Conservation (phyloP, 1,284 basidiomycete genomes). For the Heterobasidion occidentale region DNA sequence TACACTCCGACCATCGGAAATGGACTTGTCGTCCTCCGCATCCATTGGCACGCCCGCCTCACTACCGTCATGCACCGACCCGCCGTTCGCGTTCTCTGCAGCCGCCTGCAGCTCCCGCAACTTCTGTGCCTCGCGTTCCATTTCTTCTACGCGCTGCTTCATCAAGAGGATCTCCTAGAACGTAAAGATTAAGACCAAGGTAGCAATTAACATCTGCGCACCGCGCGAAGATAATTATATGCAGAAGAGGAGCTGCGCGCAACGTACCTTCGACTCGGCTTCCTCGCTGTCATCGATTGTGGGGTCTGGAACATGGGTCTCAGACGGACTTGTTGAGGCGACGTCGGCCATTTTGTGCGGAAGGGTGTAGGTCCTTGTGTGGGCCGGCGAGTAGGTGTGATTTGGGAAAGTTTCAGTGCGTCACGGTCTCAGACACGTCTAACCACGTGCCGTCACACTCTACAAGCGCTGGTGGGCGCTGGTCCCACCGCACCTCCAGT, state of each 20-base stretch:
- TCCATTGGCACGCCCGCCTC: conserved; percentile 48
- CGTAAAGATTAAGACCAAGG: conserved; percentile 5
- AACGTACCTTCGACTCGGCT: conserved; percentile 28
- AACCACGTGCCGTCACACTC: neutral
- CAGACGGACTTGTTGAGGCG: conserved; percentile 19
- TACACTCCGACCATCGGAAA: conserved; percentile 83
- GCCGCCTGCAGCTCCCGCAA: conserved; percentile 87
- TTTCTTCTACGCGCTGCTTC: conserved; percentile 90
- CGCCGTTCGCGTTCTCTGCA: conserved; percentile 53
- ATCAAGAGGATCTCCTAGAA: conserved; percentile 73
- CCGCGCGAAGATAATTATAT: neutral
- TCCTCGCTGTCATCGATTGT: conserved; percentile 27
- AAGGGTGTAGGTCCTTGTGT: conserved; percentile 3
- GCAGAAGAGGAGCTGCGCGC: neutral
- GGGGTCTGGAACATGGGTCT: conserved; percentile 17
- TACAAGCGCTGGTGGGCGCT: neutral
- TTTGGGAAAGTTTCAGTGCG: conserved; percentile 1
- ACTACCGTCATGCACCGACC: conserved; percentile 28
- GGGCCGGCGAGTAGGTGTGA: neutral
- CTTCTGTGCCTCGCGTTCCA: conserved; percentile 88
- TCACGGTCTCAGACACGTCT: neutral
- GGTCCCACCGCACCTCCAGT: too few relatives aligned
- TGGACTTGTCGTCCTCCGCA: conserved; percentile 69
- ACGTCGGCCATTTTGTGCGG: conserved; percentile 23
- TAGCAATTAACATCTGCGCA: neutral